These are phyloP conservation scores for Lithohypha guttulata DNA, from an alignment of 2,329 filamentous ascomycete genomes.

Conservation along the genomic window DNA sequence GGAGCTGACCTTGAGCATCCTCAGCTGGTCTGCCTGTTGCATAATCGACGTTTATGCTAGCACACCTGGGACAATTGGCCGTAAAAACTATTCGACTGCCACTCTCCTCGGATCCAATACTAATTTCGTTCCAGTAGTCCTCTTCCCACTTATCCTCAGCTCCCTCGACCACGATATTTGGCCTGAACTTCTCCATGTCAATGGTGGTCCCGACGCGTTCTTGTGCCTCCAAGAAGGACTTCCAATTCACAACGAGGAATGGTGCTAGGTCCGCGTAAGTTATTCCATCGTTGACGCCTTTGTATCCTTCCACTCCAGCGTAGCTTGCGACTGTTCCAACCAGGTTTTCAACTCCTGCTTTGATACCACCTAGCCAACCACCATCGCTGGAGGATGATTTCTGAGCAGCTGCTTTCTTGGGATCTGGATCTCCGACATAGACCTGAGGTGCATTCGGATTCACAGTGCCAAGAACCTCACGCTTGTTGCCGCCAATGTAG, in stretches of 20 bases:
- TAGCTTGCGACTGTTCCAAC: constrained; percentile 10
- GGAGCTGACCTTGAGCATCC: constrained; percentile 48
- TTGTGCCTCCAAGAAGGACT: constrained; percentile 49
- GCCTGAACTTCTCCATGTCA: constrained; percentile 60
- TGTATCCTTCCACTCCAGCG: constrained; percentile 8
- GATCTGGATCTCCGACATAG: background rate
- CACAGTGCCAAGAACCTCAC: constrained; percentile 52
- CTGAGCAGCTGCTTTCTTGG: background rate
- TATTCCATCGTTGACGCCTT: constrained; percentile 40
- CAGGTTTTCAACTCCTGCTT: constrained; percentile 11
- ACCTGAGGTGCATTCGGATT: constrained; percentile 29
- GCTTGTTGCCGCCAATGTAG: constrained; percentile 52
- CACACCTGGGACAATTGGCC: constrained; percentile 59
- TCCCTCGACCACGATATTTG: constrained; percentile 59
- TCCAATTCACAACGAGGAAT: constrained; percentile 59
- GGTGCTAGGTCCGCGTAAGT: constrained; percentile 67
- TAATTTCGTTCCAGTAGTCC: constrained; percentile 60
- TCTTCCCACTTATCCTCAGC: constrained; percentile 51
- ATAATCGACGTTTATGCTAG: constrained; percentile 63
- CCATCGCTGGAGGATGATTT: background rate
- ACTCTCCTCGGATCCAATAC: constrained; percentile 26
- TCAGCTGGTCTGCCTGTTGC: constrained; percentile 48
- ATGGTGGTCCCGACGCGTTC: constrained; percentile 42
- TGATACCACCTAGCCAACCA: constrained; percentile 13
- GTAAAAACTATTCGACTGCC: constrained; percentile 45